A percentile compares a stretch with the other conserved stretches of the same genome.
Conservation (phyloP, 2,329 filamentous ascomycete genomes). For the Aaosphaeria pasadenensis region DNA sequence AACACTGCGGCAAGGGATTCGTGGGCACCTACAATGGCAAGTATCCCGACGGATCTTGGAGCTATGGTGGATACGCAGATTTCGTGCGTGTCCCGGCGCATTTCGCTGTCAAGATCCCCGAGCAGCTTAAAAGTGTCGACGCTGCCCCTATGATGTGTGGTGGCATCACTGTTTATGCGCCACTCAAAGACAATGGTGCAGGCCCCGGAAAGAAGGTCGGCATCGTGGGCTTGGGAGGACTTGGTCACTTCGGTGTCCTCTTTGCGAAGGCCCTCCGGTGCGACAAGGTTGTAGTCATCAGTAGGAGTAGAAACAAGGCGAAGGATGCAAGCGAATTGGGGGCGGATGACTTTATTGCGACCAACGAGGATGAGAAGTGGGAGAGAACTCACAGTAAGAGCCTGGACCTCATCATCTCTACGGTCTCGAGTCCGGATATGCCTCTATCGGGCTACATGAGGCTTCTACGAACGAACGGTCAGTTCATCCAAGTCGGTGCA, state of each 20-base stretch:
- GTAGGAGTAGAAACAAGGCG: slow-evolving; percentile 57
- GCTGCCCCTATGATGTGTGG: slow-evolving; percentile 74
- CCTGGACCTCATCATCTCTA: slow-evolving; percentile 60
- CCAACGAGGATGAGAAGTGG: slow-evolving; percentile 58
- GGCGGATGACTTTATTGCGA: slow-evolving; percentile 64
- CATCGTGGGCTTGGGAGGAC: slow-evolving; percentile 68
- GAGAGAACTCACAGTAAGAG: slow-evolving; percentile 56
- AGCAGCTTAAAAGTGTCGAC: slow-evolving; percentile 45
- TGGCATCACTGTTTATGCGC: slow-evolving; percentile 71
- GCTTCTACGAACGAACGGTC: slow-evolving; percentile 59
- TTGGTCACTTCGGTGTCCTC: slow-evolving; percentile 71
- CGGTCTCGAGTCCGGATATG: slow-evolving; percentile 59
- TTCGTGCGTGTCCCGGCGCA: slow-evolving; percentile 54
- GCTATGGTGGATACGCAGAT: slow-evolving; percentile 63
- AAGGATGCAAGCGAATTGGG: slow-evolving; percentile 62
- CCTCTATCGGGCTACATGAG: slow-evolving; percentile 61
- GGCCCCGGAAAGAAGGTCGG: slow-evolving; percentile 71
- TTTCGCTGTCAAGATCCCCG: slow-evolving; percentile 60
- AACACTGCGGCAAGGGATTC: slow-evolving; percentile 43
- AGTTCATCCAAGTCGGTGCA: slow-evolving; percentile 65
- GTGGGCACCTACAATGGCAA: slow-evolving; percentile 59
- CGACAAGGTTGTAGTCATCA: slow-evolving; percentile 64
- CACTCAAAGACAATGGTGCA: slow-evolving; percentile 63
- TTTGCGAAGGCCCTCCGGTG: slow-evolving; percentile 70
- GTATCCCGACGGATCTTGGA: slow-evolving; percentile 57